These are phyloP conservation scores for Epichloe sibirici DNA, from an alignment of 2,329 filamentous ascomycete genomes.

Conservation along the genomic window DNA sequence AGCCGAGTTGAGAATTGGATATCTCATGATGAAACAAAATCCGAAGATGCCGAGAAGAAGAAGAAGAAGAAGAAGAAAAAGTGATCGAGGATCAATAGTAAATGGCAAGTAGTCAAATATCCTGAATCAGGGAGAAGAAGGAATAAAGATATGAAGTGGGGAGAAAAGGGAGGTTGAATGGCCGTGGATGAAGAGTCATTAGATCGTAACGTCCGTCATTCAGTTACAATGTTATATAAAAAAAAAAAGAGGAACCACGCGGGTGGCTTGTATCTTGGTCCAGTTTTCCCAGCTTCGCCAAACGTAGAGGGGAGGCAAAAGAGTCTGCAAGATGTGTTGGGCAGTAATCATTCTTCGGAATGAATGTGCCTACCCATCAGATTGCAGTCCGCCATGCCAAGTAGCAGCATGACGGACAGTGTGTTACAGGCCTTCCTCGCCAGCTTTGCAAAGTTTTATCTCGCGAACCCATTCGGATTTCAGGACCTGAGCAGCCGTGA, in stretches of 20 bases:
- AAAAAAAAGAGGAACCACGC: neutral
- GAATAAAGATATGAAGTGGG: constrained; percentile 1
- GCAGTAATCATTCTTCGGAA: neutral
- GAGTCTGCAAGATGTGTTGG: constrained; percentile 15
- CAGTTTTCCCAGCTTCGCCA: constrained; percentile 8
- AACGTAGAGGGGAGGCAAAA: constrained; percentile 6
- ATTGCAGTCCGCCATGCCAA: constrained; percentile 17
- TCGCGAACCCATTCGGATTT: constrained; percentile 98
- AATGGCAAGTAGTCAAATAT: neutral
- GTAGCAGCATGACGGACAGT: constrained; percentile 15
- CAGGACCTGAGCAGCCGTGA: constrained; percentile 90
- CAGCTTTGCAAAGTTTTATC: constrained; percentile 93
- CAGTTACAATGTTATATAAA: neutral
- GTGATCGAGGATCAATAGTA: constrained; percentile 5
- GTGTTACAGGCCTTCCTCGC: constrained; percentile 77
- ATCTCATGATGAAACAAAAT: neutral
- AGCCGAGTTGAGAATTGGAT: neutral
- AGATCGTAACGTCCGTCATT: constrained; percentile 8
- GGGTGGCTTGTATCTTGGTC: constrained; percentile 5
- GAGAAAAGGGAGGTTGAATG: neutral
- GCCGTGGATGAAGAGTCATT: constrained; percentile 8
- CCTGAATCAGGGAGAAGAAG: neutral
- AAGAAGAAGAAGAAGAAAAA: constrained; percentile 12
- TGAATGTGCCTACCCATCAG: constrained; percentile 9
- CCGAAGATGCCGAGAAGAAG: constrained; percentile 3